These are phyloP conservation scores for Xylaria flabelliformis DNA, from an alignment of 495 filamentous ascomycete species.

Conservation along the genomic window DNA sequence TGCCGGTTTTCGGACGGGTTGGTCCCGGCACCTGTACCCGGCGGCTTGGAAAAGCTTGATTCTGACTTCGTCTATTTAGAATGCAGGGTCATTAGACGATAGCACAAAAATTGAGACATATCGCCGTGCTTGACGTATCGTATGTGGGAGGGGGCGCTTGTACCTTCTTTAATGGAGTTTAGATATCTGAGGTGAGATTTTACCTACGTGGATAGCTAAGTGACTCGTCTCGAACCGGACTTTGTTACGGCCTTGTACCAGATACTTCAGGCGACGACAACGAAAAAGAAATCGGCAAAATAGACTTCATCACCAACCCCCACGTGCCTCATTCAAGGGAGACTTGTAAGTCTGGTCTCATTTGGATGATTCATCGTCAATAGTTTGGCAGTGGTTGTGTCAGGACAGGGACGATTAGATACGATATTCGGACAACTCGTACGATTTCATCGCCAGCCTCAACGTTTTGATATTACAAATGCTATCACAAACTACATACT, in stretches of 20 bases:
- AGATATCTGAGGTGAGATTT: constrained; percentile 23
- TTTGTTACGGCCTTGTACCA: constrained; percentile 21
- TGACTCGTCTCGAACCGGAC: background rate
- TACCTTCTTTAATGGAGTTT: constrained; percentile 22
- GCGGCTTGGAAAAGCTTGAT: constrained; percentile 26
- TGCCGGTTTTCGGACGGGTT: constrained; percentile 13
- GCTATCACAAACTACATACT: background rate
- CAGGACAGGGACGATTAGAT: background rate
- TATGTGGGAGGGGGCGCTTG: constrained; percentile 20
- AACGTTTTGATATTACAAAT: constrained; percentile 23
- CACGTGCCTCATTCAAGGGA: constrained; percentile 5
- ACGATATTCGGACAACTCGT: background rate
- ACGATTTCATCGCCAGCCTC: background rate
- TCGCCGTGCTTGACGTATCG: background rate
- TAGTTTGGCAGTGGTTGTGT: background rate
- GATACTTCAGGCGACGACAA: constrained; percentile 4
- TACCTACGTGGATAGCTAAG: background rate
- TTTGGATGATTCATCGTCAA: background rate
- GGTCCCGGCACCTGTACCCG: constrained; percentile 20
- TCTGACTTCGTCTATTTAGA: background rate
- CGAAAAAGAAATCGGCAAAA: background rate
- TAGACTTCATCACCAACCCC: constrained; percentile 1
- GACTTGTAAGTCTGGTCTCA: background rate
- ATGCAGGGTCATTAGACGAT: background rate
- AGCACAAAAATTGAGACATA: background rate